Base-by-base conservation (phyloP, 2,329 filamentous ascomycete genomes). In the Chalaropsis thielavioides region DNA sequence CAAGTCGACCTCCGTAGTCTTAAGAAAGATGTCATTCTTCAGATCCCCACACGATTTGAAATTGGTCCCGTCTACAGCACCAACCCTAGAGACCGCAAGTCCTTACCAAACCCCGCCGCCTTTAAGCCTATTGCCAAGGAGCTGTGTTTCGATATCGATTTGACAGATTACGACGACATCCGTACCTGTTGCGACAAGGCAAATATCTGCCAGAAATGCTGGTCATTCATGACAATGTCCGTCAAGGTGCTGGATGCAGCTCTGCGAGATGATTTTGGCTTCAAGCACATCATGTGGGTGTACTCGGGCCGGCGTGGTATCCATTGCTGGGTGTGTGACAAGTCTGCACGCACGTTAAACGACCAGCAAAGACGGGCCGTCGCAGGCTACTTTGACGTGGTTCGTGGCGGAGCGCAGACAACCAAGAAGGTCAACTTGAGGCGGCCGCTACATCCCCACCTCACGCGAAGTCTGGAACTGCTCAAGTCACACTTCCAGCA, bases 141-240 rank as follows among this genome's bases (percentile, higher is more conserved):
- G 74, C 79, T 99, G 46, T 96, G 96, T 71, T 97, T 99, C 75
- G 94, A 99, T 87, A 97, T 99, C 71, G 94, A 99, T 82, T 83
- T 99, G 83, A 97, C 94, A 64, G 94, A 97, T 76, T 99, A 99
- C 76, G 94, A 99, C 73, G 90, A 95, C 69, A 89, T 99, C 69
- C 86, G 94, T 70, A 96, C 92, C 35, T 99, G 94, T 76, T 99
- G 94, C 74, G 85, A 87, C 71, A 92, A 92, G 73, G 90, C 92
- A 8, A 95, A 89, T 70, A 97, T 99, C 69, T 99, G 94, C 74
- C 81, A 80, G 69, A 94, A 92, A 73, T 99, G 94, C 77, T 99
- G 94, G 94, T 81, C 88, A 61, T 99, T 97, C 75, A 95, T 96
- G 70, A 96, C 90, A 27, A 97, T 99, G 91, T 89, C 94, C 7